A percentile compares a stretch with the other conserved stretches of the same genome.
These are phyloP conservation scores for Blastocystis sp. DNA, from an alignment of 352 stramenopile genomes.

Conservation along the genomic window DNA sequence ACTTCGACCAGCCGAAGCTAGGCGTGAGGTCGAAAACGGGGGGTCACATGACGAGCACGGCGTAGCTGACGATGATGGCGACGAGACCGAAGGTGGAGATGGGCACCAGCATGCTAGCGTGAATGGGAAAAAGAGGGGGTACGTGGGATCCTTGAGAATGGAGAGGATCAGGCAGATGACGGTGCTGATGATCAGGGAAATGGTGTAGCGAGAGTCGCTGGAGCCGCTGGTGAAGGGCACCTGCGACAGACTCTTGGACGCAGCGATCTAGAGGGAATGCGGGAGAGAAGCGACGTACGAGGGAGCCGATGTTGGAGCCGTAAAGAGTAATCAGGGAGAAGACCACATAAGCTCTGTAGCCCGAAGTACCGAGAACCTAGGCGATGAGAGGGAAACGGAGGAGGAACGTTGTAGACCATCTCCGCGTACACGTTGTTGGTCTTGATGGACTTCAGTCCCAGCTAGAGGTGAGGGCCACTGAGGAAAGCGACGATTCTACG, in stretches of 20 bases:
- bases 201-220: neutral
- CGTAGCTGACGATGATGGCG: constrained; percentile 20
- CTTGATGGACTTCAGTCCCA: constrained; percentile 53
- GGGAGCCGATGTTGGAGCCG: constrained; percentile 49
- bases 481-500: constrained; percentile 24
- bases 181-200: constrained; percentile 33
- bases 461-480: neutral
- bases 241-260: neutral
- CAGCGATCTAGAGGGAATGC: neutral
- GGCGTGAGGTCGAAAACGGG: neutral
- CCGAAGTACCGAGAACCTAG: constrained; percentile 51
- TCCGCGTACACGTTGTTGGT: constrained; percentile 61
- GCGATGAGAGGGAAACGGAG: neutral
- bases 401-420: constrained; percentile 53
- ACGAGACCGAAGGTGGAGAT: constrained; percentile 46
- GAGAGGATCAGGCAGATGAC: constrained; percentile 31
- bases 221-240: constrained; percentile 18
- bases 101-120: constrained; percentile 19
- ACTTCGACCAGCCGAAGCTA: constrained; percentile 41
- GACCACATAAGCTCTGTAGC: constrained; percentile 28
- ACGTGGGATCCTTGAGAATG: constrained; percentile 56
- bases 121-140: neutral
- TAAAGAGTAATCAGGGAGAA: constrained; percentile 53
- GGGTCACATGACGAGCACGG: constrained; percentile 37
- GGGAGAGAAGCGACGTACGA: neutral